Percentiles rank a stretch among this genome's conserved stretches.
These are phyloP conservation scores for Zelonia costaricensis DNA, from an alignment of 208 protist genomes.

Conservation along the genomic window DNA sequence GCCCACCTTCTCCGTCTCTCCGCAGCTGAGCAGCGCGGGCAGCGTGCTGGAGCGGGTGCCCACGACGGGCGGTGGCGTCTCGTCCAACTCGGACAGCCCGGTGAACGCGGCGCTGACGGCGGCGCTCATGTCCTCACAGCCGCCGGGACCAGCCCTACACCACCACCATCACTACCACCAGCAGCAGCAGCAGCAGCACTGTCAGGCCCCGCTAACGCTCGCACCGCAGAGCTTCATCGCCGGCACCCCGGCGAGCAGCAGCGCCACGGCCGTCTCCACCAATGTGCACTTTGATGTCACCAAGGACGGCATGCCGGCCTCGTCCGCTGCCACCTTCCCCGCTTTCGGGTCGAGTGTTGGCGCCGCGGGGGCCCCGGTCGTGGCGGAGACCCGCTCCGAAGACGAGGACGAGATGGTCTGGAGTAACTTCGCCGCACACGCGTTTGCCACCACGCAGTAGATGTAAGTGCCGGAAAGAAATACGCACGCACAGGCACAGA, in stretches of 20 bases:
- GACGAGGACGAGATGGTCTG: too few species aligned
- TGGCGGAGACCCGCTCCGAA: too few species aligned
- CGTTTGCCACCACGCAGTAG: too few species aligned
- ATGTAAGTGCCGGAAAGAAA: too few species aligned
- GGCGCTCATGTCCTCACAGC: background rate
- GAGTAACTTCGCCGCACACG: too few species aligned
- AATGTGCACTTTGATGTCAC: background rate
- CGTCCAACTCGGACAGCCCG: constrained; percentile 10
- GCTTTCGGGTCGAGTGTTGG: too few species aligned
- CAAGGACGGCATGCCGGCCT: background rate
- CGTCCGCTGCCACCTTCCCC: too few species aligned
- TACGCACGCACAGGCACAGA: too few species aligned
- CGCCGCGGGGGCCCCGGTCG: too few species aligned
- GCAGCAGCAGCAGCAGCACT: background rate
- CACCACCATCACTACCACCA: too few species aligned
- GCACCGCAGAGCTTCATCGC: background rate
- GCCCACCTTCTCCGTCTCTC: constrained; percentile 4
- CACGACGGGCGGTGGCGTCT: too few species aligned
- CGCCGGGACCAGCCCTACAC: too few species aligned
- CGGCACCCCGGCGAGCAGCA: background rate
- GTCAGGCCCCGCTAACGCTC: background rate
- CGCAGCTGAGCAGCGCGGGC: constrained; percentile 16
- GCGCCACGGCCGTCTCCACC: constrained; percentile 1
- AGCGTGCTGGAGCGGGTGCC: constrained; percentile 5
- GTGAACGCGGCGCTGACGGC: constrained; percentile 6